Evolutionary conservation across 768 basidiomycete genomes (phyloP).

Genomic region (Collybiopsis luxurians): DNA sequence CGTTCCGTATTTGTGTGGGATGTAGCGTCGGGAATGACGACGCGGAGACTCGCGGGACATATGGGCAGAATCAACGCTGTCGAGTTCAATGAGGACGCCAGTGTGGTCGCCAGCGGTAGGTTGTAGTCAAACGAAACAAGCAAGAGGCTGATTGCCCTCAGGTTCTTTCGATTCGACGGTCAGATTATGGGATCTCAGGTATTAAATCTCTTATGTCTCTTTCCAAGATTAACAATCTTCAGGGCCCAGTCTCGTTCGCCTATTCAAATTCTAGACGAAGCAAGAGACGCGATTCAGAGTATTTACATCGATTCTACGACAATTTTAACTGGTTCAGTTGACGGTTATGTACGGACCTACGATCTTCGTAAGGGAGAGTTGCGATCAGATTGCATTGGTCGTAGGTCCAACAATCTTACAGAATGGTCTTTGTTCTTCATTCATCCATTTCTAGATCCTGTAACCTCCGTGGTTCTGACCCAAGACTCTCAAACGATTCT

Average conservation of each 20-base stretch:
- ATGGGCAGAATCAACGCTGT: conserved; percentile 88
- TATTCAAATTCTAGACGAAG: conserved; percentile 89
- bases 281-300: conserved; percentile 82
- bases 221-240: neutral
- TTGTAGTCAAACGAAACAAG: conserved; percentile 6
- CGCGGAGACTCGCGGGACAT: conserved; percentile 83
- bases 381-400: conserved; percentile 85
- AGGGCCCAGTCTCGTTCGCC: conserved; percentile 79
- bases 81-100: conserved; percentile 86
- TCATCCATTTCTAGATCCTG: conserved; percentile 57
- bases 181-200: conserved; percentile 91
- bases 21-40: conserved; percentile 82
- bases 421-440: conserved; percentile 3
- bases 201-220: conserved; percentile 16
- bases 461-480: conserved; percentile 80
- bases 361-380: conserved; percentile 93
- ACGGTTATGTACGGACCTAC: conserved; percentile 90
- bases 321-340: conserved; percentile 82
- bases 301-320: conserved; percentile 64
- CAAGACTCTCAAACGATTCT: conserved; percentile 79
- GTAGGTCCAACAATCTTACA: conserved; percentile 44
- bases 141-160: conserved; percentile 26
- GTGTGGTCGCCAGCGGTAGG: conserved; percentile 84
- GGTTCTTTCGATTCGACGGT: conserved; percentile 93
- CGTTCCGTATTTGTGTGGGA: conserved; percentile 95